Conservation (phyloP, 2,329 filamentous ascomycete species). For the Trichoderma sp. region DNA sequence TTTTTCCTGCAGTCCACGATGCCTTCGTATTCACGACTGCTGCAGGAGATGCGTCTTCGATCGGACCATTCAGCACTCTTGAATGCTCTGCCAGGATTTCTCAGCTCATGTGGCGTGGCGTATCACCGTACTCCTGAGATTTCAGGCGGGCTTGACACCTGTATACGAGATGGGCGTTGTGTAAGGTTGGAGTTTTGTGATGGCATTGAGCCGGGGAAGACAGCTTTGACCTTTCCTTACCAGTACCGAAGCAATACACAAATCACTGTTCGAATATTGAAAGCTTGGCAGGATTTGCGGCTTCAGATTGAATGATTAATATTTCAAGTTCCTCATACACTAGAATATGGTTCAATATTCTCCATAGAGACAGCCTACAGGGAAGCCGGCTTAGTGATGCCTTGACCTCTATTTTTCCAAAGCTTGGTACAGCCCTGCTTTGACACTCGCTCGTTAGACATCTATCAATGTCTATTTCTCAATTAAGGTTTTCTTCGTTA, state of each 20-base stretch:
- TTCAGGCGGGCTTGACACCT: not conserved
- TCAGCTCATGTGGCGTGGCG: not conserved
- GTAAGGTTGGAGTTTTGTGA: not conserved
- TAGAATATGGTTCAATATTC: not conserved
- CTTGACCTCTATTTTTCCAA: not conserved
- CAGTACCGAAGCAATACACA: not conserved
- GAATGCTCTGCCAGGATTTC: not conserved
- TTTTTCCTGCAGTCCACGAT: not conserved
- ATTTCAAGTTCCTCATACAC: too few relatives aligned
- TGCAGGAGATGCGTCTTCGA: not conserved
- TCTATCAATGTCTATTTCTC: not conserved
- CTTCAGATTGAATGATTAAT: not conserved
- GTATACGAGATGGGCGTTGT: not conserved
- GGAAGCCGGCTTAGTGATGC: not conserved
- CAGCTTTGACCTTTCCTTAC: not conserved
- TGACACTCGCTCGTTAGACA: not conserved
- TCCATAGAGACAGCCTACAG: not conserved
- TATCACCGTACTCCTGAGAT: not conserved
- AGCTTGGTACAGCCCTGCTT: not conserved
- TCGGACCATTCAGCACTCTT: not conserved
- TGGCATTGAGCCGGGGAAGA: not conserved
- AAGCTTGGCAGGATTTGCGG: not conserved
- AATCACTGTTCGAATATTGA: not conserved
- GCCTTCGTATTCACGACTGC: conserved; percentile 7
- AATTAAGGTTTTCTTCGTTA: not conserved